Evolutionary conservation across 2,329 filamentous ascomycete genomes (phyloP).

Genomic region (Lasiodiplodia citricola): DNA sequence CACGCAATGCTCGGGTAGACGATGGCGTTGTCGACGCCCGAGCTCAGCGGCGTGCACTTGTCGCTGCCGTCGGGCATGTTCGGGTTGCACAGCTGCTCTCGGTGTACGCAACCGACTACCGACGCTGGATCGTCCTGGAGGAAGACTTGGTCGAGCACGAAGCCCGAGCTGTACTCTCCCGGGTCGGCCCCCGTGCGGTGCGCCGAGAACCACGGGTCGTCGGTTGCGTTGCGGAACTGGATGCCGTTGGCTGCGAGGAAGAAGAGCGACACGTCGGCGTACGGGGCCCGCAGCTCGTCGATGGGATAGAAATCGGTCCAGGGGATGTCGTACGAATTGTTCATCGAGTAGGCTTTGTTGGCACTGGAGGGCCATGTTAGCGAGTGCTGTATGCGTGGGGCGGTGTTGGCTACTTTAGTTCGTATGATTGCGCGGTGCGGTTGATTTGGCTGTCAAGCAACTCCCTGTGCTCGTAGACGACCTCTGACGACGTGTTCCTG

Average conservation of each 20-base stretch:
- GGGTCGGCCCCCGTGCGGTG: conserved; percentile 7
- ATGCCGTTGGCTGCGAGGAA: conserved; percentile 39
- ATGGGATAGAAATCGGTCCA: conserved; percentile 31
- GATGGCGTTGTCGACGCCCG: neutral
- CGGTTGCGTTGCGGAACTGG: conserved; percentile 32
- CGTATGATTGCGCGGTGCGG: too few relatives aligned
- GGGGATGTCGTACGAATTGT: neutral
- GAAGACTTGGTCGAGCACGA: neutral
- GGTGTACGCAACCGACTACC: conserved; percentile 23
- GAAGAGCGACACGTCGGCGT: conserved; percentile 40
- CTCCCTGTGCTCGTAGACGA: too few relatives aligned
- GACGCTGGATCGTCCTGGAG: conserved; percentile 13
- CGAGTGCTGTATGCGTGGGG: too few relatives aligned
- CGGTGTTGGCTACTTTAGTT: too few relatives aligned
- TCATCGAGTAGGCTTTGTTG: neutral
- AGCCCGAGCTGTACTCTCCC: neutral
- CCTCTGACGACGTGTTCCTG: neutral
- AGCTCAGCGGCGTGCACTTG: neutral
- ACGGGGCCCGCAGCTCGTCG: conserved; percentile 33
- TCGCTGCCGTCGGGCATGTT: neutral
- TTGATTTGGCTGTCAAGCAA: too few relatives aligned
- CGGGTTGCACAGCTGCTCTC: conserved; percentile 27
- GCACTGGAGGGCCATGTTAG: too few relatives aligned
- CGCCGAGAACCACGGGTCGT: conserved; percentile 41
- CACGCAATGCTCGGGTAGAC: neutral